Evolutionary conservation across 495 filamentous ascomycete genomes (phyloP).

Genomic region (Aspergillus egyptiacus): DNA sequence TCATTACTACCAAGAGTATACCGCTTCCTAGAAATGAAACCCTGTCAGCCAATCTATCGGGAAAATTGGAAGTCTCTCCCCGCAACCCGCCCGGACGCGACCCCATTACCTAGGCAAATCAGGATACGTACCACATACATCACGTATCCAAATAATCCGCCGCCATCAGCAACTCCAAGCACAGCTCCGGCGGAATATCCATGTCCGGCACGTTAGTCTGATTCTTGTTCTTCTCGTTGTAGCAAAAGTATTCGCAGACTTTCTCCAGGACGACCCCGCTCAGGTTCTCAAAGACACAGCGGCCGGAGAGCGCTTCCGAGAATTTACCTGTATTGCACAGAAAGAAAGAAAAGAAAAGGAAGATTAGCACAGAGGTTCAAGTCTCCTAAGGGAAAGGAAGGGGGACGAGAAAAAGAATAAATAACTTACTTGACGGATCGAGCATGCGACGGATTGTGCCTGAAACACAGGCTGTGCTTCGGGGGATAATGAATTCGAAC

Average conservation of each 20-base stretch:
- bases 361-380: no score
- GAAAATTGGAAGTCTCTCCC: no score
- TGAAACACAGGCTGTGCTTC: slow-evolving; percentile 68
- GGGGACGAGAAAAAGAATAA: no score
- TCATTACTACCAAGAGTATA: no score
- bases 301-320: slow-evolving; percentile 58
- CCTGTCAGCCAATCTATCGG: neutral
- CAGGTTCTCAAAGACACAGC: slow-evolving; percentile 65
- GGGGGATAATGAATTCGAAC: slow-evolving; percentile 80
- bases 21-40: no score
- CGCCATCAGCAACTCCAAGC: slow-evolving; percentile 75
- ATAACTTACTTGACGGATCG: slow-evolving; percentile 66
- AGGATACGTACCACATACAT: slow-evolving; percentile 10
- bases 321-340: slow-evolving; percentile 53
- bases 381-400: slow-evolving; percentile 5
- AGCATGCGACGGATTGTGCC: slow-evolving; percentile 81
- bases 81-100: no score
- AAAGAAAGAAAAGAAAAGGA: neutral
- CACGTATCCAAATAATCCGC: slow-evolving; percentile 64
- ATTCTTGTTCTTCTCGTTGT: slow-evolving; percentile 76
- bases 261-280: slow-evolving; percentile 83
- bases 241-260: slow-evolving; percentile 87
- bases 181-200: slow-evolving; percentile 72
- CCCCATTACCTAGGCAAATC: no score
- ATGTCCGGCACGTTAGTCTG: slow-evolving; percentile 79